These are phyloP conservation scores for Elaeagnus macrophylla DNA, from an alignment of 306 rosid species.

Conservation along the genomic window DNA sequence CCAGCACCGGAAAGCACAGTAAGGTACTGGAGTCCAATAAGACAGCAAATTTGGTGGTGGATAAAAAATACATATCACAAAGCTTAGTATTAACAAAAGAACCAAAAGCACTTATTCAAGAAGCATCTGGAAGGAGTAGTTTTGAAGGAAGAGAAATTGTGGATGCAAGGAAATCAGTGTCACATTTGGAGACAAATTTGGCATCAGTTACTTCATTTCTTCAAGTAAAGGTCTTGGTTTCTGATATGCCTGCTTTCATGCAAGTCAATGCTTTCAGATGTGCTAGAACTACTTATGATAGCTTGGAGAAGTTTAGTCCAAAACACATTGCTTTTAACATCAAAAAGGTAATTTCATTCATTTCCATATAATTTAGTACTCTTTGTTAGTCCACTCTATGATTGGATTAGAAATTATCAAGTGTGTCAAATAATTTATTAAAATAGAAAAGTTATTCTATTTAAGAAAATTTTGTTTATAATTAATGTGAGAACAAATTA, in stretches of 20 bases:
- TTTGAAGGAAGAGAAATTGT: slow-evolving; percentile 12
- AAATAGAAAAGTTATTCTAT: too few relatives aligned
- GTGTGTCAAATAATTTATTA: too few relatives aligned
- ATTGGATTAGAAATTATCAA: too few relatives aligned
- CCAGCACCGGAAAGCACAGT: slow-evolving; percentile 24
- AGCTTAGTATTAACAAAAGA: slow-evolving; percentile 41
- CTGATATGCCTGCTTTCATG: slow-evolving; percentile 92
- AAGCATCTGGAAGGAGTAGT: slow-evolving; percentile 1
- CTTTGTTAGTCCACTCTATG: too few relatives aligned
- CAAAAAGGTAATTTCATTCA: slow-evolving; percentile 55
- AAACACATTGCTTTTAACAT: slow-evolving; percentile 74
- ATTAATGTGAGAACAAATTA: too few relatives aligned
- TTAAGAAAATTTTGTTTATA: too few relatives aligned
- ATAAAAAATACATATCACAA: slow-evolving; percentile 34
- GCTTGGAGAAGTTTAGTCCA: slow-evolving; percentile 70
- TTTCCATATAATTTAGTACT: background rate
- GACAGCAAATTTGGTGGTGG: slow-evolving; percentile 2
- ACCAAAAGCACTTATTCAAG: slow-evolving; percentile 23
- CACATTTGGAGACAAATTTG: slow-evolving; percentile 64
- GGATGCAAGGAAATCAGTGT: slow-evolving; percentile 69
- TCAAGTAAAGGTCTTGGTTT: slow-evolving; percentile 69
- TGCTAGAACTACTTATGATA: slow-evolving; percentile 67
- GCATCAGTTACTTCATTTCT: slow-evolving; percentile 54
- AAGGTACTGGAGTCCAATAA: slow-evolving; percentile 26
- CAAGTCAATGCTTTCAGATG: slow-evolving; percentile 85